These are phyloP conservation scores for Eutrema yunnanense DNA, from an alignment of 345 rosid genomes.

Conservation along the genomic window DNA sequence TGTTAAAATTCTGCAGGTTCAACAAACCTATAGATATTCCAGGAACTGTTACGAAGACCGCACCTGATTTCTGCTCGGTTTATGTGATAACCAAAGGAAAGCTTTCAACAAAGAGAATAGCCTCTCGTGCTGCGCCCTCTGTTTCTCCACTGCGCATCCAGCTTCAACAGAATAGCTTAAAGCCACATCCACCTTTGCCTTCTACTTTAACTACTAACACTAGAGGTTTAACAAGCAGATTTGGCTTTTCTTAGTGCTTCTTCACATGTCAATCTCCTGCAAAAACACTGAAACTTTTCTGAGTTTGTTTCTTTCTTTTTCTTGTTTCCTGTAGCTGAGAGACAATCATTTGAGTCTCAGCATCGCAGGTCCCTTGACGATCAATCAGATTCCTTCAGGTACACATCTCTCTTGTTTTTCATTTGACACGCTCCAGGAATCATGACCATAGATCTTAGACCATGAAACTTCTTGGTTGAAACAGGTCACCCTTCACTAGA, in stretches of 20 bases:
- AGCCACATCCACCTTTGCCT: slow-evolving; percentile 28
- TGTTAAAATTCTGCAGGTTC: slow-evolving; percentile 41
- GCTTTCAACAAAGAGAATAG: slow-evolving; percentile 54
- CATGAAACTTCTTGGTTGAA: slow-evolving; percentile 9
- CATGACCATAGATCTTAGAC: not conserved
- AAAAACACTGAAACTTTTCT: not conserved
- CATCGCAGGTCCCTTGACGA: slow-evolving; percentile 46
- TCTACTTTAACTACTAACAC: slow-evolving; percentile 22
- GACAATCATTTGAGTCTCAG: slow-evolving; percentile 39
- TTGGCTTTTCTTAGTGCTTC: not conserved
- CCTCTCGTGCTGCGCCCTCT: slow-evolving; percentile 62
- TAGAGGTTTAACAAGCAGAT: slow-evolving; percentile 32
- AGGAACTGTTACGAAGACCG: slow-evolving; percentile 45
- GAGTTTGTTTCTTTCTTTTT: not conserved
- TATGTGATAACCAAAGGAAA: slow-evolving; percentile 75
- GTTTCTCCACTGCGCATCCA: slow-evolving; percentile 41
- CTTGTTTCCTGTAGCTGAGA: slow-evolving; percentile 26
- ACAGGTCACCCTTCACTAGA: slow-evolving; percentile 67
- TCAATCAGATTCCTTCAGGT: slow-evolving; percentile 44
- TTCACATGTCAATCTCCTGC: slow-evolving; percentile 2
- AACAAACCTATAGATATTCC: slow-evolving; percentile 57
- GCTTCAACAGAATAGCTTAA: slow-evolving; percentile 22
- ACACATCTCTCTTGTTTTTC: slow-evolving; percentile 3
- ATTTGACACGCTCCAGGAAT: not conserved
- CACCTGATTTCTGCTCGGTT: slow-evolving; percentile 78